phyloP scores from a whole-genome alignment of 805 yeast genomes.

The Barnettozyma sucrosica region DNA sequence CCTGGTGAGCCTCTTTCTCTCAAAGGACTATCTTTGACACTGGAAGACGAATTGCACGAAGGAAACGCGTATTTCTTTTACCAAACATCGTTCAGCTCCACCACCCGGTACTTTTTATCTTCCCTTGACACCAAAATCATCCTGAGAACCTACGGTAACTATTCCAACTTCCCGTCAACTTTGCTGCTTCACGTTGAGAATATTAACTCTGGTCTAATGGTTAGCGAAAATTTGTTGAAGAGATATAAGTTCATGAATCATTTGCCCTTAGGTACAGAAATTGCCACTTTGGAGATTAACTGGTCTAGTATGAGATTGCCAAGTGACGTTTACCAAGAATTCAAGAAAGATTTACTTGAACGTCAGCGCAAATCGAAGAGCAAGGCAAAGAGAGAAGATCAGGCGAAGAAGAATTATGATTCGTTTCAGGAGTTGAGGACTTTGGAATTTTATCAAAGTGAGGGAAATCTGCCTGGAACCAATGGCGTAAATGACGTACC shows the following conservation, averaged over 20 bases:
- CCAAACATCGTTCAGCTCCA: constrained; percentile 67
- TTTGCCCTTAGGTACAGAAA: constrained; percentile 77
- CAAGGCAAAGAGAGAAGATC: constrained; percentile 56
- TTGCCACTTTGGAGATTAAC: constrained; percentile 80
- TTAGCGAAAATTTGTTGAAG: constrained; percentile 50
- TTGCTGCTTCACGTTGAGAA: constrained; percentile 62
- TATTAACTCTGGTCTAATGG: constrained; percentile 57
- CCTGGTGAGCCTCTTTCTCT: constrained; percentile 16
- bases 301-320: constrained; percentile 53
- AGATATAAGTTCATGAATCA: constrained; percentile 73
- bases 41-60: constrained; percentile 27
- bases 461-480: constrained; percentile 2
- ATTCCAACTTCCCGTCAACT: constrained; percentile 61
- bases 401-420: constrained; percentile 50
- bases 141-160: constrained; percentile 53
- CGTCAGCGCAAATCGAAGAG: constrained; percentile 46
- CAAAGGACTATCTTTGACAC: constrained; percentile 13
- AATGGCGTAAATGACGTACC: background rate
- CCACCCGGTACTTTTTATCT: constrained; percentile 63
- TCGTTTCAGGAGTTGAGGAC: constrained; percentile 52
- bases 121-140: constrained; percentile 76
- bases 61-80: constrained; percentile 60
- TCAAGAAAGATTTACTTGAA: constrained; percentile 49
- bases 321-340: constrained; percentile 37
- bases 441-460: constrained; percentile 41